Base-by-base conservation (phyloP, 345 rosid species). In the Eucalyptus coolabah region DNA sequence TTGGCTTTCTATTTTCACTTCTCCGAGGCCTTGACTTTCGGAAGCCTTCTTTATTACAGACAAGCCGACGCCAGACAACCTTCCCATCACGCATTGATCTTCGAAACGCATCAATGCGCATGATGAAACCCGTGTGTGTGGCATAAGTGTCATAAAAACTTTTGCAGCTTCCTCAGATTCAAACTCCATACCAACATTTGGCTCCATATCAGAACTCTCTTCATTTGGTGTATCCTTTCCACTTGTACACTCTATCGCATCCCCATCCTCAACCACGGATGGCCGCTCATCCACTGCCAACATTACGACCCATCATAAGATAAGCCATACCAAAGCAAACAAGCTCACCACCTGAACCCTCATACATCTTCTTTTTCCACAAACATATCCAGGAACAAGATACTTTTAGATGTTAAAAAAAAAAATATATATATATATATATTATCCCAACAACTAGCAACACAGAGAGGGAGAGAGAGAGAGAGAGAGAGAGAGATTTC, bases 21-120 rank as follows among this genome's bases (percentile, higher is more conserved):
- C 90, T 88, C 83, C 90, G 90, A 42, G 90, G 93, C 59, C 92
- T 91, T 51, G 89, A 90, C 88, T 89, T 89, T 82, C 94, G 93
- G 90, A 92, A 93, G 14, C 96, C 95, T 87, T 94, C 94, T 90
- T 89, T 93, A 89, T 94, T 93, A 89, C 95, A 94, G 9, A 93
- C 96, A 85, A 94, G 94, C 50, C 92, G 89, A 37, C 94, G 94
- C 80, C 93, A 92, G 9, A 93, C 92, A 50, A 94, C 90, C 50
- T 91, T 91, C 18, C 95, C 94, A 87, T 93, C 96, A 40, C 47
- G 85, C 91, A 88, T 92, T 45, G 95, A 93, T 65, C 92, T 89
- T 12, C 93, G 93, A 45, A 91, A 94, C 16, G 95, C 92, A 88
- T 92, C 90, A 69, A 94, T 91, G 1, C 95, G 92, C 92, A 94